These are phyloP conservation scores for Cryptococcus jaspeensis DNA, from an alignment of 1,284 basidiomycete species.

Conservation along the genomic window DNA sequence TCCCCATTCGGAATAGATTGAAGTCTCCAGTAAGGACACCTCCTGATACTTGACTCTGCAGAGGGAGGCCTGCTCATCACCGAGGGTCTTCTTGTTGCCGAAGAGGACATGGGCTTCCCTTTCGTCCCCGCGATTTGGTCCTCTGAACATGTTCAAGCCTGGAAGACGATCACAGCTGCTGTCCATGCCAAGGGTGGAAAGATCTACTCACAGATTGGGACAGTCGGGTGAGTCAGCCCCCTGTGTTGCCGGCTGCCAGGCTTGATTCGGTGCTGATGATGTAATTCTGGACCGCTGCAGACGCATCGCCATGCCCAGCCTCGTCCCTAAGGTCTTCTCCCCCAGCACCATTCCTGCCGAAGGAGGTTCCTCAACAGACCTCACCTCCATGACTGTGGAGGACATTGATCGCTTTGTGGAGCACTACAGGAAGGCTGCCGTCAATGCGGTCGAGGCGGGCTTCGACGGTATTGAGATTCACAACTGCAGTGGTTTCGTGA, in stretches of 20 bases:
- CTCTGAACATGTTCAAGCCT: slow-evolving; percentile 17
- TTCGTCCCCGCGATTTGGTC: slow-evolving; percentile 21
- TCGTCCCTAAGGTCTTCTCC: background rate
- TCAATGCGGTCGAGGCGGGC: slow-evolving; percentile 60
- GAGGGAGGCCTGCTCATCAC: slow-evolving; percentile 39
- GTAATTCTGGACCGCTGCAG: background rate
- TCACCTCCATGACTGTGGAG: no score
- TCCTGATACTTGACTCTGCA: background rate
- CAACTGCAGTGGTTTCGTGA: slow-evolving; percentile 53
- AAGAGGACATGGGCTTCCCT: slow-evolving; percentile 11
- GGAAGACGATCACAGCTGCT: slow-evolving; percentile 47
- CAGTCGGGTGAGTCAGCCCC: slow-evolving; percentile 51
- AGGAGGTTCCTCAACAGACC: slow-evolving; percentile 36
- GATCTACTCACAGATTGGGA: slow-evolving; percentile 57
- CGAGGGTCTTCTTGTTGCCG: slow-evolving; percentile 27
- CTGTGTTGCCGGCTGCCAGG: no score
- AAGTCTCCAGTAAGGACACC: no score
- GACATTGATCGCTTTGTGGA: no score
- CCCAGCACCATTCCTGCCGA: background rate
- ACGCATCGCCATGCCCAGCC: background rate
- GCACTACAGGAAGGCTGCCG: slow-evolving; percentile 55
- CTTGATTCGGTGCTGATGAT: background rate
- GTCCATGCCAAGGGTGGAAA: slow-evolving; percentile 54
- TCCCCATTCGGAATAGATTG: no score
- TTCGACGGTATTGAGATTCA: slow-evolving; percentile 65